Base-by-base conservation (phyloP, 371 early-diverging fungal species). In the Mortierella sp. region DNA sequence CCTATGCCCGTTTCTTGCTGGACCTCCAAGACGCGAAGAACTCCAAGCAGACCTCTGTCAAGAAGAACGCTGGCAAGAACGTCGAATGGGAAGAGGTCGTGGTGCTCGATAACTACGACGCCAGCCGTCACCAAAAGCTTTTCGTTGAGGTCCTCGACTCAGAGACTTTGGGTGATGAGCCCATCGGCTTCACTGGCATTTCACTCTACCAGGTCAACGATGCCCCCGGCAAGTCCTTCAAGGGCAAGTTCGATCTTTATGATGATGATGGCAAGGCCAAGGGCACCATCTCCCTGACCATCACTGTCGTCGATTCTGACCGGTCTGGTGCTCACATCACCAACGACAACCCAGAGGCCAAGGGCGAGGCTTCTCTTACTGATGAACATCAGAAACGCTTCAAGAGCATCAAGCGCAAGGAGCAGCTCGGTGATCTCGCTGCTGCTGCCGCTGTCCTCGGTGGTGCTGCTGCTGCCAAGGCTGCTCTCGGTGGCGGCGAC, bases 101-200 rank as follows among this genome's bases (percentile, higher is more conserved):
- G 72, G 55, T 61, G 63, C 21, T 64, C 30, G 54, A 55, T 16
- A 34, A 52, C 24, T 60, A 80, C 45, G 60, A 80, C 14, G 71
- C 81, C 43, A 63, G 70, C 57, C 71, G 72, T 47, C 74, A 82
- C 47, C 58, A 80, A 23, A 61, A 80, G 26, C 81, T 88, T 38
- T 88, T 66, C 51, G 70, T 88, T 26, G 86, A 86, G 67, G 80
- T 88, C 38, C 59, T 86, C 50, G 84, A 88, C 38, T 78, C 83
- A 52, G 88, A 86, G 55, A 39, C 47, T 13, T 61, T 67, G 10
- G 63, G 55, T 21, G 78, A 83, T 50, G 81, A 80, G 58, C 80
- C 83, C 53, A 88, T 88, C 45, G 88, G 83, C 58, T 88, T 86
- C 70, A 65, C 81, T 51, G 83, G 86, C 48, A 86, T 88, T 34